A percentile compares a stretch with the other conserved stretches of the same genome.
phyloP scores from a whole-genome alignment of 495 filamentous ascomycete genomes.

The Penicillium manginii region DNA sequence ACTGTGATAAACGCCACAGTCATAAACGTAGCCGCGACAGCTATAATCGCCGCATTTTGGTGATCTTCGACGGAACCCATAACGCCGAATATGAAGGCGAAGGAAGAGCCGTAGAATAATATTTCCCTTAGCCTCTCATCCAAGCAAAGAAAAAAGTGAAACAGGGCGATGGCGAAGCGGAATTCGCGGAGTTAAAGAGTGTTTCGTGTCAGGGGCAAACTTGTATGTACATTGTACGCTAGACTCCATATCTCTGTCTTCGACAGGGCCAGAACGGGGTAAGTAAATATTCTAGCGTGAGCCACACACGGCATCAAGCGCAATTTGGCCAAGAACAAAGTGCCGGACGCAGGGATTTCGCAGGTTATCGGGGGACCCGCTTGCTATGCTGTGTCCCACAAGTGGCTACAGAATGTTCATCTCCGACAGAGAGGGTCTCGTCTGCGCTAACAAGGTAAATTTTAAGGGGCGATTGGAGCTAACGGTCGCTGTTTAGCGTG shows the following conservation, averaged over 20 bases:
- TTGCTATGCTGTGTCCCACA: neutral
- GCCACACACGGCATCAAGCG: slow-evolving; percentile 2
- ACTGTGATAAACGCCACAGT: slow-evolving; percentile 22
- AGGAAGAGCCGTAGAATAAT: neutral
- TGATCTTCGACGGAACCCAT: neutral
- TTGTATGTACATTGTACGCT: neutral
- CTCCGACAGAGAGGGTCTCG: neutral
- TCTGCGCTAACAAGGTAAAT: neutral
- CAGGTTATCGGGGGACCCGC: neutral
- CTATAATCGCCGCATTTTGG: slow-evolving; percentile 17
- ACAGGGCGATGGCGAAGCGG: neutral
- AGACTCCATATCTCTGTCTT: neutral
- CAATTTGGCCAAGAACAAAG: neutral
- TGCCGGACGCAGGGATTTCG: neutral
- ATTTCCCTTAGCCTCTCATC: neutral
- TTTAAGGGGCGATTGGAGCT: neutral
- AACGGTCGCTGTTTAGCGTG: neutral
- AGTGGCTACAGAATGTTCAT: neutral
- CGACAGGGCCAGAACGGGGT: neutral
- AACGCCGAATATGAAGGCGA: neutral
- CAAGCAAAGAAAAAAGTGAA: neutral
- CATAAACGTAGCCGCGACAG: slow-evolving; percentile 24
- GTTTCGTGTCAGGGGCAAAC: slow-evolving; percentile 1
- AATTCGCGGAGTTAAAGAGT: neutral
- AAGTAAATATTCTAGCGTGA: neutral